phyloP scores from a whole-genome alignment of 768 basidiomycete genomes.

The Tricholoma sp. region DNA sequence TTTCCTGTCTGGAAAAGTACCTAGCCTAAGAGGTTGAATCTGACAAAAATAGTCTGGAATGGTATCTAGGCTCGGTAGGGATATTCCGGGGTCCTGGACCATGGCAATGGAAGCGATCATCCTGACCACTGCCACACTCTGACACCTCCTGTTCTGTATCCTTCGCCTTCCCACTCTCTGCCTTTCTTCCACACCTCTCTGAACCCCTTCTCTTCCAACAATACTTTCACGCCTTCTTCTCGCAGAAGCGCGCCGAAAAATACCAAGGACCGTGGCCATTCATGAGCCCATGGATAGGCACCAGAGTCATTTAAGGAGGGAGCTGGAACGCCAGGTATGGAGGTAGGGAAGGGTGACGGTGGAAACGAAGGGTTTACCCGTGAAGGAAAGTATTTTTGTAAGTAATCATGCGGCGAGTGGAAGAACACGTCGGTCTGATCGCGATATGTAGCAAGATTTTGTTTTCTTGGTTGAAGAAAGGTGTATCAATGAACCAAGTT shows the following conservation, averaged over 20 bases:
- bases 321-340: conserved; percentile 39
- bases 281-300: conserved; percentile 55
- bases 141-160: conserved; percentile 61
- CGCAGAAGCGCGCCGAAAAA: conserved; percentile 78
- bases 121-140: conserved; percentile 55
- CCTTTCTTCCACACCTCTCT: conserved; percentile 57
- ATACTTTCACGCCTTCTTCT: conserved; percentile 38
- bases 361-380: conserved; percentile 61
- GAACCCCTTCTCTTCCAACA: conserved; percentile 57
- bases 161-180: conserved; percentile 74
- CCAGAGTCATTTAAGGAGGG: conserved; percentile 8
- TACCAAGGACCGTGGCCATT: conserved; percentile 80
- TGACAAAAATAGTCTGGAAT: background rate
- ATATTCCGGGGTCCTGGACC: background rate
- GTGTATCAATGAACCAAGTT: conserved; percentile 6
- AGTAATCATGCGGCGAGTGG: conserved; percentile 59
- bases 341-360: conserved; percentile 48
- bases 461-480: conserved; percentile 32
- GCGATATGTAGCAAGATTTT: conserved; percentile 51
- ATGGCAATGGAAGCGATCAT: background rate
- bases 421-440: conserved; percentile 88
- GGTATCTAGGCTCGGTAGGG: background rate
- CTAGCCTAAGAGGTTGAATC: no score
- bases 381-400: conserved; percentile 61
- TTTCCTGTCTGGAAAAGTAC: no score